Conservation (phyloP, 1,139 yeast species). For the Nakaseomyces nivariensis region DNA sequence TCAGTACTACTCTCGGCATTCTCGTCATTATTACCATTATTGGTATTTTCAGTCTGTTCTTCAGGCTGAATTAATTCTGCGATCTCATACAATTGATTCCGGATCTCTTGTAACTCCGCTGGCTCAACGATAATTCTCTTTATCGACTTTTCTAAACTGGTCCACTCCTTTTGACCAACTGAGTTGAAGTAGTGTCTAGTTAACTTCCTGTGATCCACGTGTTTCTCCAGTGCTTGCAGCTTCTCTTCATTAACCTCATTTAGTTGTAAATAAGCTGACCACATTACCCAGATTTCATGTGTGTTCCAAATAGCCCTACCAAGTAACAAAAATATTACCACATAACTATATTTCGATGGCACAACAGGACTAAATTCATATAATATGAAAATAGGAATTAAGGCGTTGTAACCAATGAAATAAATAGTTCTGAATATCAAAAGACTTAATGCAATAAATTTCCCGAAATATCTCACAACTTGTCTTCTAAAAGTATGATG, state of each 20-base stretch:
- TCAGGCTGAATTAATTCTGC: not conserved
- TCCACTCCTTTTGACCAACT: not conserved
- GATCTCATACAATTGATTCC: not conserved
- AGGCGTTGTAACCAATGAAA: constrained; percentile 16
- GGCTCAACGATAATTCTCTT: constrained; percentile 1
- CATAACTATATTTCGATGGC: constrained; percentile 12
- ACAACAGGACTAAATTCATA: constrained; percentile 15
- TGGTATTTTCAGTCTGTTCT: not conserved
- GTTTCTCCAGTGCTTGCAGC: constrained; percentile 9
- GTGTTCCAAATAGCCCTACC: constrained; percentile 17
- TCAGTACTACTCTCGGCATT: not conserved
- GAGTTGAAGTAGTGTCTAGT: not conserved
- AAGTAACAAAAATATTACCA: constrained; percentile 11
- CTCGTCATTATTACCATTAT: not conserved
- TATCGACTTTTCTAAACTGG: not conserved
- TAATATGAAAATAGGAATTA: constrained; percentile 16
- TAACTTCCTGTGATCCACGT: constrained; percentile 6
- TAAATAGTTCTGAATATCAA: constrained; percentile 13
- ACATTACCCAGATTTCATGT: constrained; percentile 19
- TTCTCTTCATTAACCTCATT: constrained; percentile 12
- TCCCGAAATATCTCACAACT: constrained; percentile 1
- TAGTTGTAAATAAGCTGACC: constrained; percentile 18
- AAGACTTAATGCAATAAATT: not conserved
- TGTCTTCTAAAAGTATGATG: not conserved
- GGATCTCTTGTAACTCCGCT: not conserved